Evolutionary conservation across 768 basidiomycete species (phyloP).

Genomic region (Krasilnikovozyma curviuscula): DNA sequence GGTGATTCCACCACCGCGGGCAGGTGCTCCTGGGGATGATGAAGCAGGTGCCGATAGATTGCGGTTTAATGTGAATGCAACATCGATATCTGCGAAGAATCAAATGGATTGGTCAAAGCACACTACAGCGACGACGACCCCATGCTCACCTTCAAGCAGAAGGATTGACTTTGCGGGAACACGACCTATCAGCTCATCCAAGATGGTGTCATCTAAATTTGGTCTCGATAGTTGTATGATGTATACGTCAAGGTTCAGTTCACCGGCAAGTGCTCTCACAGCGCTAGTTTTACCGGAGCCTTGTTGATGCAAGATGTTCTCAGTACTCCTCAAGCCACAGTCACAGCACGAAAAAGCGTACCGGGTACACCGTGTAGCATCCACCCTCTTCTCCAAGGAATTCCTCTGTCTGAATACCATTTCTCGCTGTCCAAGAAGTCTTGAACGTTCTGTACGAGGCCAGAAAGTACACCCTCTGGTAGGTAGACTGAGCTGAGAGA

Average conservation of each 20-base stretch:
- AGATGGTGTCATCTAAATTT: no score
- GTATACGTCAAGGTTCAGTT: constrained; percentile 53
- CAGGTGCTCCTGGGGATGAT: background rate
- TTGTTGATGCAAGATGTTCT: constrained; percentile 18
- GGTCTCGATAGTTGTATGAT: no score
- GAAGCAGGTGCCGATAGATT: background rate
- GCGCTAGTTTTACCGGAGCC: background rate
- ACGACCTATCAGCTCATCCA: constrained; percentile 38
- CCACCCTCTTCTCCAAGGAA: constrained; percentile 63
- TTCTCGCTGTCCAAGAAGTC: constrained; percentile 49
- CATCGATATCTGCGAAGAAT: constrained; percentile 58
- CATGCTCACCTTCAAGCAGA: no score
- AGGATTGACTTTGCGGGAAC: constrained; percentile 55
- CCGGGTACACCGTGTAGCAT: constrained; percentile 56
- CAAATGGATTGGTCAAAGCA: background rate
- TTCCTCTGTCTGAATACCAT: constrained; percentile 60
- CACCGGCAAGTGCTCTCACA: constrained; percentile 35
- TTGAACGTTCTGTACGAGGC: constrained; percentile 45
- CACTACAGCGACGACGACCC: no score
- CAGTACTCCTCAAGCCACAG: constrained; percentile 48
- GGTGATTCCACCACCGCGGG: constrained; percentile 31
- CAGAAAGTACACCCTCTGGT: constrained; percentile 37
- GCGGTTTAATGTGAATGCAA: constrained; percentile 36
- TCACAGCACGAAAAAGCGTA: background rate
- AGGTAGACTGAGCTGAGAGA: constrained; percentile 39